Base-by-base conservation (phyloP, 352 stramenopile genomes). In the Plasmopara viticola region DNA sequence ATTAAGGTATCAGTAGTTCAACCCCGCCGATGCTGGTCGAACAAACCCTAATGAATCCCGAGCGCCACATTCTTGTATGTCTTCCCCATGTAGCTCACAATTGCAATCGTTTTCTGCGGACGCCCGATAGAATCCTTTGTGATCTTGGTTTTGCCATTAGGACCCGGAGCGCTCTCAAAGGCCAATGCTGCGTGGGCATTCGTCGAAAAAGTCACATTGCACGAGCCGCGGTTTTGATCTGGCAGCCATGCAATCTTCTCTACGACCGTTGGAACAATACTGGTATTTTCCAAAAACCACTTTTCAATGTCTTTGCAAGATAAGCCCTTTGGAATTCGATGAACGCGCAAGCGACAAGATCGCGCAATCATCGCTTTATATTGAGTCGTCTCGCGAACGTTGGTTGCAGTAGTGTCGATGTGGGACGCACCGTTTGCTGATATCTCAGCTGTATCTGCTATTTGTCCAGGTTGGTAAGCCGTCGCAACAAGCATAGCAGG, bases 301-400 rank as follows among this genome's bases (percentile, higher is more conserved):
- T 77, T 64, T 46, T 94, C 68, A 8, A 94, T 78, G 44, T 94
- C 79, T 17, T 56, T 40, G 29, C 67, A 82, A 40, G 64, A 70
- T 13, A 91, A 42, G 17, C 81, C 82, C 28, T 81, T 81, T 1
- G 78, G 66, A 48, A 94, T 83, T 58, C 73, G 78, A 67, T 92
- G 81, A 30, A 94, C 62, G 2, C 72, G 81, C 47, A 90, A 66
- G 13, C 74, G 77, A 38, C 75, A 86, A 2, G 78, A 90, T 9
- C 73, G 73, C 31, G 78, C 76, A 17, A 78, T 74, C 52, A 60
- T 56, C 8, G 51, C 68, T 44, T 77, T 59, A 7, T 56, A 65
- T 42, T 66, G 56, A 8, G 30, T 59, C 20, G 51, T 61, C 25
- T 7, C 56, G 48, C n/a, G n/a, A 48, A 15, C 47, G 20, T 56